phyloP scores from a whole-genome alignment of 805 yeast species.

The Metschnikowia anglica region DNA sequence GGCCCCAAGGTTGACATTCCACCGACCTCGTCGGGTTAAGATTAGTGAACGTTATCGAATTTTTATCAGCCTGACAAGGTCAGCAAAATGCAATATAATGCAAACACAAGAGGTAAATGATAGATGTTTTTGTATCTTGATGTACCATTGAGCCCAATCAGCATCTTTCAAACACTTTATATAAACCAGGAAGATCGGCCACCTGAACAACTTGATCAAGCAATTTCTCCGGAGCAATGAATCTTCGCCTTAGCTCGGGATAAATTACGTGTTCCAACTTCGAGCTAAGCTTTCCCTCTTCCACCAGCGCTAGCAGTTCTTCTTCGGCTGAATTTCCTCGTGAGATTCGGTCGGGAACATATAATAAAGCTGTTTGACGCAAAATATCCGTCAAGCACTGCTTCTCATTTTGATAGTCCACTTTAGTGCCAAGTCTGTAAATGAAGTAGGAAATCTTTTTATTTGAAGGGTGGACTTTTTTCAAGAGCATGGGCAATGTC shows the following conservation, averaged over 20 bases:
- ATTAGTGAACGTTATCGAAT: no score
- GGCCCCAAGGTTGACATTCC: no score
- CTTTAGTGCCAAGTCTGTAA: slow-evolving; percentile 54
- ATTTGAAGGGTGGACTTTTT: slow-evolving; percentile 60
- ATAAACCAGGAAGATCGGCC: slow-evolving; percentile 88
- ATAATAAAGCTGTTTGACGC: slow-evolving; percentile 66
- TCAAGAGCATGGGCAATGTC: slow-evolving; percentile 67
- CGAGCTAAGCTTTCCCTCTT: slow-evolving; percentile 25
- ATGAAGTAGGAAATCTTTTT: slow-evolving; percentile 67
- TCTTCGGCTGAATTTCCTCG: slow-evolving; percentile 12
- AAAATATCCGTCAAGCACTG: slow-evolving; percentile 66
- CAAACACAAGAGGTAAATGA: no score
- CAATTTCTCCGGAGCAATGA: slow-evolving; percentile 61
- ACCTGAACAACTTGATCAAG: slow-evolving; percentile 67
- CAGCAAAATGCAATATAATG: no score
- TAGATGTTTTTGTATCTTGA: no score
- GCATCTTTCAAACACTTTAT: slow-evolving; percentile 91
- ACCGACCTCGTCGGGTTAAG: no score
- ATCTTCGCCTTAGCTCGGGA: slow-evolving; percentile 60
- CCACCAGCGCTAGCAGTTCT: slow-evolving; percentile 5
- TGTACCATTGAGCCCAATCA: slow-evolving; percentile 24
- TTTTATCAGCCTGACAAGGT: no score
- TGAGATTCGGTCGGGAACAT: slow-evolving; percentile 58
- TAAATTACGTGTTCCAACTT: slow-evolving; percentile 59
- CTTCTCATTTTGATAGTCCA: slow-evolving; percentile 68